Percentiles rank a stretch among this genome's conserved stretches.
Evolutionary conservation across 495 filamentous ascomycete species (phyloP).

Genomic region (Neurospora sp.): DNA sequence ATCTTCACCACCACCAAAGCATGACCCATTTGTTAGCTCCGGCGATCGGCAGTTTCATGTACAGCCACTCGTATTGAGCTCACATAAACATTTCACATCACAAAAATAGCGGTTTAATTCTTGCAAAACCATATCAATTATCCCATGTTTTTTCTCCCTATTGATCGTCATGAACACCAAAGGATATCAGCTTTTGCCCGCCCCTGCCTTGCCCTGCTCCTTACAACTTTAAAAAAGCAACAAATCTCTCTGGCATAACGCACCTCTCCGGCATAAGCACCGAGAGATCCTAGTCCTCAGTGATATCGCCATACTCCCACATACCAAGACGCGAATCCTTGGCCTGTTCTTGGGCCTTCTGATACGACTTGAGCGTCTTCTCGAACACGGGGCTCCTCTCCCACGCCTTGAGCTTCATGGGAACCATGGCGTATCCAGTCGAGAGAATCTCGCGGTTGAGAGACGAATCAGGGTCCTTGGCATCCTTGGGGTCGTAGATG

Average conservation of each 20-base stretch:
- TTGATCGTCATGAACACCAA: background rate
- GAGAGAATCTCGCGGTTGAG: conserved; percentile 76
- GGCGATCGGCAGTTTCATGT: background rate
- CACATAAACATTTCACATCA: background rate
- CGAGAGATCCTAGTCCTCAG: conserved; percentile 54
- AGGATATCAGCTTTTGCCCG: background rate
- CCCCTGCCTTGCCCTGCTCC: background rate
- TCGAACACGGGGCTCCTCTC: conserved; percentile 58
- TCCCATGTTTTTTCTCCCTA: background rate
- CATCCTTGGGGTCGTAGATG: conserved; percentile 64
- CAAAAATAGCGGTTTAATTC: background rate
- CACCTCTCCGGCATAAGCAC: background rate
- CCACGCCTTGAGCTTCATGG: conserved; percentile 80
- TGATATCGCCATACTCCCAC: conserved; percentile 97
- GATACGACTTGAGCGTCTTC: conserved; percentile 58
- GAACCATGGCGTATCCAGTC: conserved; percentile 82
- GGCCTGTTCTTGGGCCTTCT: conserved; percentile 59
- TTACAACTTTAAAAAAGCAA: background rate
- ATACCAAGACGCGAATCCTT: conserved; percentile 71
- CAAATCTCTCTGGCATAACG: background rate
- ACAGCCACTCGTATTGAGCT: background rate
- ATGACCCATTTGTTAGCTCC: background rate
- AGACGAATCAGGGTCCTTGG: conserved; percentile 46
- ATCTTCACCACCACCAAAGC: background rate
- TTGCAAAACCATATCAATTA: background rate